Conservation (phyloP, 306 rosid species). For the Gynostemma pentaphyllum region DNA sequence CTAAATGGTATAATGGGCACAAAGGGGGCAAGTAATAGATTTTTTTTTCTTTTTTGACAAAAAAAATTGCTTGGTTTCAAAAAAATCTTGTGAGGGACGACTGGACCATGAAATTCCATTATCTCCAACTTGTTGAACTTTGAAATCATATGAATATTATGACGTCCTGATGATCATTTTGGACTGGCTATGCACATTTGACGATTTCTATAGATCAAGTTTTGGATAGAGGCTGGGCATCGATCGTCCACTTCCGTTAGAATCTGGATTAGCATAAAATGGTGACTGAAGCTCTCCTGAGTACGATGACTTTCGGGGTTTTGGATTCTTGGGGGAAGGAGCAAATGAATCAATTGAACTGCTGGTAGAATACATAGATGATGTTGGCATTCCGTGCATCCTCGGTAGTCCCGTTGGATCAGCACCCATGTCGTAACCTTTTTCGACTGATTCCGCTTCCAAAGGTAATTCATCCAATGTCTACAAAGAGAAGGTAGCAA, state of each 20-base stretch:
- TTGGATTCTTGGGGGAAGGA: slow-evolving; percentile 62
- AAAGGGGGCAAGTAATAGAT: not conserved
- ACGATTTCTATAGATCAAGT: slow-evolving; percentile 25
- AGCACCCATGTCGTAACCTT: slow-evolving; percentile 52
- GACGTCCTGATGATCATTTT: not conserved
- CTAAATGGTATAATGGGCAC: not conserved
- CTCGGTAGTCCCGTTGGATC: slow-evolving; percentile 79
- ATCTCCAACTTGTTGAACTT: not conserved
- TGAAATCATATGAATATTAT: not conserved
- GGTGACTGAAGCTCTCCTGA: slow-evolving; percentile 84
- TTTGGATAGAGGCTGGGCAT: slow-evolving; percentile 53
- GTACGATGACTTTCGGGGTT: slow-evolving; percentile 73
- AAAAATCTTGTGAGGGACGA: not conserved
- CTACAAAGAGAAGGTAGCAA: slow-evolving; percentile 26
- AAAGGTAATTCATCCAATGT: slow-evolving; percentile 85
- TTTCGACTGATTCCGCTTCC: slow-evolving; percentile 90
- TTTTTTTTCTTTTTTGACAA: no score
- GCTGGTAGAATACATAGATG: slow-evolving; percentile 56
- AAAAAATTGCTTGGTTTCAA: not conserved
- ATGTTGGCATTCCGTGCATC: slow-evolving; percentile 67
- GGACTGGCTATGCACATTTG: slow-evolving; percentile 2
- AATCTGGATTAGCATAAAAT: slow-evolving; percentile 47
- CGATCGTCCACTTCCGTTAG: slow-evolving; percentile 53
- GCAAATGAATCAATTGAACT: slow-evolving; percentile 46
- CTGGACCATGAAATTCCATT: not conserved